phyloP scores from a whole-genome alignment of 2,329 filamentous ascomycete species.

The Xylaria sp. region DNA sequence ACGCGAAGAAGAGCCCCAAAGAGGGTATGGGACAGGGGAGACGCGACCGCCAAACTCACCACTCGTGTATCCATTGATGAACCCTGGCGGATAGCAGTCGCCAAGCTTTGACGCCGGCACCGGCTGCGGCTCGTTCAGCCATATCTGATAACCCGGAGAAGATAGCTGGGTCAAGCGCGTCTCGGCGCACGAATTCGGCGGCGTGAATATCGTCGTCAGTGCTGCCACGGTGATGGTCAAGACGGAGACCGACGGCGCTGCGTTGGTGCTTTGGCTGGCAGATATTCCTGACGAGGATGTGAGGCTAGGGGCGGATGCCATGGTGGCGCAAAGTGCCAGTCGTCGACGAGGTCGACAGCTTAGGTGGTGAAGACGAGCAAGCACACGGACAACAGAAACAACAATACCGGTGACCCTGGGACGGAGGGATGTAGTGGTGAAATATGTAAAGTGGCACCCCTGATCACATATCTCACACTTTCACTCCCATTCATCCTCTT shows the following conservation, averaged over 20 bases:
- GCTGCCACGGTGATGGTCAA: slow-evolving; percentile 22
- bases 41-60: slow-evolving; percentile 11
- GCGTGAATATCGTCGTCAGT: slow-evolving; percentile 25
- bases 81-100: slow-evolving; percentile 24
- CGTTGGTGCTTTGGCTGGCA: not conserved
- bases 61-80: slow-evolving; percentile 24
- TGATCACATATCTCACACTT: too few species aligned
- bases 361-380: not conserved
- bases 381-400: not conserved
- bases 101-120: slow-evolving; percentile 20
- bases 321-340: slow-evolving; percentile 1
- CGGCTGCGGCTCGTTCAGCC: slow-evolving; percentile 27
- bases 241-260: slow-evolving; percentile 10
- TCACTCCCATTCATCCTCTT: too few species aligned
- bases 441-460: not conserved
- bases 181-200: slow-evolving; percentile 20
- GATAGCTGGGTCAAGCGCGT: slow-evolving; percentile 23
- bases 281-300: not conserved
- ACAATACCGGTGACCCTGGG: not conserved
- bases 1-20: not conserved
- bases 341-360: not conserved
- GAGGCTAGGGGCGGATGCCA: slow-evolving; percentile 4
- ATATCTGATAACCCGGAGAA: slow-evolving; percentile 23
- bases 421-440: not conserved
- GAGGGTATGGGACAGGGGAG: not conserved